Evolutionary conservation across 2,329 filamentous ascomycete genomes (phyloP), one percentile per base, ranked within the genome.

Genomic region (Monilinia polystroma): DNA sequence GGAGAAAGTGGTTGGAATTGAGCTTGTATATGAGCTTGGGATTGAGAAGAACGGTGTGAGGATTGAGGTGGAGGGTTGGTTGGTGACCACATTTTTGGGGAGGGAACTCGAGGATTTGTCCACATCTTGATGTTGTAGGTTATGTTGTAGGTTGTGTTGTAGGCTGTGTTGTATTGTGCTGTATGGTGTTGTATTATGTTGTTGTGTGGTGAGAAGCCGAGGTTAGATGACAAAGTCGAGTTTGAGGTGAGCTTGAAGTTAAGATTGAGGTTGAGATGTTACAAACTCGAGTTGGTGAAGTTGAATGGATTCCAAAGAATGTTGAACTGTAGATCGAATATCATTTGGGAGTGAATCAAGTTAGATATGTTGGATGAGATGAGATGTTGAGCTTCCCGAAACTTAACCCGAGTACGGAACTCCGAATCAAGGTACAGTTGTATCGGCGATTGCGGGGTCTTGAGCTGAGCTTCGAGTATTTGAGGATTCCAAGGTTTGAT

Each of bases 1-100:
- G 56, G 56, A 2, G 56, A 58, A 67, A 59, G 12, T 70, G 72
- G 47, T 69, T 69, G 5, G 70, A 68, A 58, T 29, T 58, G 56
- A 20, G 45, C 45, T 47, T 47, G 45, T 4, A 20, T 41, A 12
- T 41, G 3, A 18, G 18, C 18, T 41, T 41, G 38, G 11, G 56
- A 47, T 29, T 8, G 16, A 2, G 56, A 58, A 43, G 41, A 29
- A 29, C 56, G 56, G 26, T 58, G 56, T 8, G 56, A 58, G 16
- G 56, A 58, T 45, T 58, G 56, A 32, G 41, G 56, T 26, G 56
- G 56, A 3, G 56, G 41, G 11, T 58, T 58, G 38, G 38, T 41
- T n/a, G 56, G 56, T 32, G 56, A 58, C 56, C 56, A 58, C 56
- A 58, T 58, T 58, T 58, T 58, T 4, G 56, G 56, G 6, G 56